Conservation (phyloP, 352 stramenopile species). For the Paralagenidium karlingii region DNA sequence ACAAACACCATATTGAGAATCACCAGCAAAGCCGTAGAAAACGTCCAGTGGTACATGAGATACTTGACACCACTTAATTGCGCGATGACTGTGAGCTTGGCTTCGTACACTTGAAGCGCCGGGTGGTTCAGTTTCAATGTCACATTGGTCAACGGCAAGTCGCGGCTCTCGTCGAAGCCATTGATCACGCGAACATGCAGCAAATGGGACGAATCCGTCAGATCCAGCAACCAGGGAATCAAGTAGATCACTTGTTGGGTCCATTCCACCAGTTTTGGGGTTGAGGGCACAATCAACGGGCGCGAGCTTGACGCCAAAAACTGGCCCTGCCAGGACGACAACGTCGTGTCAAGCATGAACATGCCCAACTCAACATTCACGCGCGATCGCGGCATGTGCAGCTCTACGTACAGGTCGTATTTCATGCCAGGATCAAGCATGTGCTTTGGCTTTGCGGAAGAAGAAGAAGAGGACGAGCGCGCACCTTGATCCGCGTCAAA, state of each 20-base stretch:
- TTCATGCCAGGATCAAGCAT: constrained; percentile 51
- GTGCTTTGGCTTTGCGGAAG: neutral
- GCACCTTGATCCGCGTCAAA: constrained; percentile 1
- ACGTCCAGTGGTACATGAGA: constrained; percentile 80
- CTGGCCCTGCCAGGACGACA: constrained; percentile 15
- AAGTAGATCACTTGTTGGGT: constrained; percentile 27
- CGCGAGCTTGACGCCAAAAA: constrained; percentile 33
- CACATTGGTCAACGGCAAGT: constrained; percentile 34
- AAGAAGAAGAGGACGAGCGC: neutral
- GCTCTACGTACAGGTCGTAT: constrained; percentile 71
- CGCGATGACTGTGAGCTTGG: constrained; percentile 68
- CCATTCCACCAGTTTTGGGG: constrained; percentile 44
- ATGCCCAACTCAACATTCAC: constrained; percentile 56
- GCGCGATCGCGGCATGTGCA: constrained; percentile 44
- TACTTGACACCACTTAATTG: constrained; percentile 71
- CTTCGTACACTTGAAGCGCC: constrained; percentile 50
- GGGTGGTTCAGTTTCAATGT: constrained; percentile 51
- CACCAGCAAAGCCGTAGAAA: constrained; percentile 50
- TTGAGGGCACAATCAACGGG: constrained; percentile 41
- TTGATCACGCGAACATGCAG: constrained; percentile 47
- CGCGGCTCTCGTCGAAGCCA: constrained; percentile 39
- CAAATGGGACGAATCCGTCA: constrained; percentile 41
- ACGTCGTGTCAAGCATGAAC: constrained; percentile 59
- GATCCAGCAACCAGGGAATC: constrained; percentile 32
- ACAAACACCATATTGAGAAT: constrained; percentile 72